Evolutionary conservation across 164 flowering plant species (phyloP).

Genomic region (Liquidambar formosana): DNA sequence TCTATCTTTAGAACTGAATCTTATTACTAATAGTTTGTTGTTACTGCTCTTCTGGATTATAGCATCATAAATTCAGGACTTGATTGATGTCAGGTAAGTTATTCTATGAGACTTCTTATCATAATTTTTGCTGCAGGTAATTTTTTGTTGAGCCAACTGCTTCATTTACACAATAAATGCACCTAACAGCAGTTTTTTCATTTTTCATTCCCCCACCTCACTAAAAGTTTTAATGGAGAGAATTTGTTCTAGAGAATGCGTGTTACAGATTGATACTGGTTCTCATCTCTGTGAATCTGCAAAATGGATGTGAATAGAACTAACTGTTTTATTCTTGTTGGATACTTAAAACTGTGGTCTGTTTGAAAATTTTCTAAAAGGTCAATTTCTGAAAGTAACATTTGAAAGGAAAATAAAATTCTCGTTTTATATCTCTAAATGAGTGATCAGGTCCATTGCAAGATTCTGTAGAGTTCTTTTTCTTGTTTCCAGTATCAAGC

Average conservation of each 20-base stretch:
- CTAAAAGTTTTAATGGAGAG: background rate
- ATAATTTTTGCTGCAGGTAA: conserved; percentile 1
- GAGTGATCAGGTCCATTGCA: background rate
- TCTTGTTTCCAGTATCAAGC: background rate
- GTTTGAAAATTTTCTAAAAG: background rate
- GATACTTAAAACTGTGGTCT: background rate
- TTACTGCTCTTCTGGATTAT: background rate
- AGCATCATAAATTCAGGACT: background rate
- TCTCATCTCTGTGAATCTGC: background rate
- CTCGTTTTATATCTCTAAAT: background rate
- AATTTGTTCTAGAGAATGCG: background rate
- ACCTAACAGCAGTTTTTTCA: background rate
- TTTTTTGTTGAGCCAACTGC: background rate
- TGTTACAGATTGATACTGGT: background rate
- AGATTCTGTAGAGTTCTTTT: background rate
- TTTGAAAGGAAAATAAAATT: background rate
- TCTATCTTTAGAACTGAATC: background rate
- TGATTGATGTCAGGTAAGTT: background rate
- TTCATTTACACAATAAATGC: background rate
- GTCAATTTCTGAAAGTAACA: background rate
- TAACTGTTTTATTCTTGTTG: too few relatives aligned
- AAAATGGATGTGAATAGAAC: too few relatives aligned
- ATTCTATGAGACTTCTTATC: background rate
- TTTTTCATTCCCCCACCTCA: background rate
- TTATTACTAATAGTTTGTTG: background rate